Conservation (phyloP, 306 rosid genomes). For the Mucuna pruriens region DNA sequence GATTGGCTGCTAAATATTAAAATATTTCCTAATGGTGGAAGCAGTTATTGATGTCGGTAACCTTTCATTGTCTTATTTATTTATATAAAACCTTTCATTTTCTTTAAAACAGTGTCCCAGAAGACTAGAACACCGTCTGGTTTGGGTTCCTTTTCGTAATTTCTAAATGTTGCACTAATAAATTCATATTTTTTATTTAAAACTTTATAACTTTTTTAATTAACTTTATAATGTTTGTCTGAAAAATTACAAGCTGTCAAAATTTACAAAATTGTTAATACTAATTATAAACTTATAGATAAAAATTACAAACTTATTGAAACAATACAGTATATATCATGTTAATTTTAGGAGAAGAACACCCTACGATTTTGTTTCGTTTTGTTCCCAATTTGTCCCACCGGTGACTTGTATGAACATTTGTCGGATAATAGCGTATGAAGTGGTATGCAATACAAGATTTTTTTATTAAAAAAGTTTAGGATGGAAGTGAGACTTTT, state of each 20-base stretch:
- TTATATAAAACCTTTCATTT: not conserved
- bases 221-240: not conserved
- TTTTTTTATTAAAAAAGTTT: too few relatives aligned
- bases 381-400: not conserved
- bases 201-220: not conserved
- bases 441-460: not conserved
- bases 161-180: not conserved
- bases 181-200: not conserved
- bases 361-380: not conserved
- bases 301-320: too few relatives aligned
- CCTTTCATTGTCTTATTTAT: not conserved
- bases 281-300: not conserved
- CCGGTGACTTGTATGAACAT: not conserved
- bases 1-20: not conserved
- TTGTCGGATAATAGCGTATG: too few relatives aligned
- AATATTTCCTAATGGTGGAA: not conserved
- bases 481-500: not conserved
- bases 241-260: not conserved
- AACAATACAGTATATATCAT: too few relatives aligned
- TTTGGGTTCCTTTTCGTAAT: not conserved
- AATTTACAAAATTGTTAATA: not conserved
- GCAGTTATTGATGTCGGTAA: not conserved
- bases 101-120: not conserved
- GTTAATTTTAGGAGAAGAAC: too few relatives aligned
- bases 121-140: not conserved